Evolutionary conservation across 371 early-diverging fungal genomes (phyloP).

Genomic region (Apophysomyces ossiformis): DNA sequence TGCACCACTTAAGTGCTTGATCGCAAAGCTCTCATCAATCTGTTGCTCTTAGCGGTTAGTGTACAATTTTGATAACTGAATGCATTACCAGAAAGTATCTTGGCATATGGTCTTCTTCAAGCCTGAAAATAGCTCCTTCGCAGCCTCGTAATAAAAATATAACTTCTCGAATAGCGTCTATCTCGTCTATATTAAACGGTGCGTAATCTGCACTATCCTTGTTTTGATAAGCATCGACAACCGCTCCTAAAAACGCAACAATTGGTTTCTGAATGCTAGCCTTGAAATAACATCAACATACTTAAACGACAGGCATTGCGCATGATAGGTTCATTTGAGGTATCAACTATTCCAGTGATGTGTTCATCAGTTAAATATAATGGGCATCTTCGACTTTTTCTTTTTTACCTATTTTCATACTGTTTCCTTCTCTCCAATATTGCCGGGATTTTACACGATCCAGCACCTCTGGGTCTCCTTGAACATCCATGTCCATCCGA

Average conservation of each 20-base stretch:
- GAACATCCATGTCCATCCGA: not conserved
- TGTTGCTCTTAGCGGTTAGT: not conserved
- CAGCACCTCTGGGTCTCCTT: not conserved
- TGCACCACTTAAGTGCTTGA: slow-evolving; percentile 19
- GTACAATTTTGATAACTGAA: not conserved
- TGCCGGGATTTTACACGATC: not conserved
- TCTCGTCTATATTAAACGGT: slow-evolving; percentile 26
- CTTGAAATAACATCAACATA: not conserved
- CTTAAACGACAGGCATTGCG: not conserved
- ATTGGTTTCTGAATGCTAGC: not conserved
- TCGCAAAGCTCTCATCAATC: slow-evolving; percentile 5
- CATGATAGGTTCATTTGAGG: not conserved
- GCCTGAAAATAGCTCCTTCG: slow-evolving; percentile 28
- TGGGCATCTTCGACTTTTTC: not conserved
- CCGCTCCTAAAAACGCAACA: not conserved
- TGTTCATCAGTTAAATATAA: not conserved
- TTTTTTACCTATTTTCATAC: not conserved
- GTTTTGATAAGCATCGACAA: not conserved
- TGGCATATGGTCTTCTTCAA: not conserved
- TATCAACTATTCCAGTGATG: not conserved
- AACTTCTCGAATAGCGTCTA: slow-evolving; percentile 35
- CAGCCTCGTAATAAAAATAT: slow-evolving; percentile 38
- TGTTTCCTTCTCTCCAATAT: not conserved
- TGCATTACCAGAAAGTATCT: not conserved
- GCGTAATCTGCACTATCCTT: not conserved